Evolutionary conservation across 306 rosid genomes (phyloP), one percentile per base, ranked within the genome.

Genomic region (Vicia faba): DNA sequence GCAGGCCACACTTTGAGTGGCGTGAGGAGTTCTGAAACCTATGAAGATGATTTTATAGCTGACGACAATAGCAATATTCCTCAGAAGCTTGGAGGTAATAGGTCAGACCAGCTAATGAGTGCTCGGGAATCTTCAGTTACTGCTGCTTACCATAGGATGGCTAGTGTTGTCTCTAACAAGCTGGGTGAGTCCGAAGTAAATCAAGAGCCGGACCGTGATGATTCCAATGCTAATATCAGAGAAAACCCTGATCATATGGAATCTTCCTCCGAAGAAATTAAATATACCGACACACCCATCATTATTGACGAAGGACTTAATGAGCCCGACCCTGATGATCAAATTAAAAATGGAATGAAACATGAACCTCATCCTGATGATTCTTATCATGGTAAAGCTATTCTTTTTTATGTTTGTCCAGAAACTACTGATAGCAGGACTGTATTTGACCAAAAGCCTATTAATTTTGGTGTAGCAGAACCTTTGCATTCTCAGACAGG

Each of bases 41-140:
- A 73, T 61, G 91, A 83, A 8, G 92, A 81, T 14, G 80, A 75
- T 46, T 73, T 75, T 66, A 46, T 54, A 23, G 38, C 38, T 0
- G 75, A 75, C 46, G 88, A 86, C 12, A 59, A 38, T 49, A 57
- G 69, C 55, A 69, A 61, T 68, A 60, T 83, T 54, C 62, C 91
- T 35, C 89, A 82, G 70, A 93, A 88, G 77, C 90, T 93, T 79
- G 97, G 98, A 73, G 97, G 97, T 69, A 79, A 68, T 76, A 49
- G 63, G 39, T 65, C 74, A 11, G 82, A 78, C 77, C 84, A 67
- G 80, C 78, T 84, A 41, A 58, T 41, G 49, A 82, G 62, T 77
- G 95, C 91, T 33, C 90, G 91, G 12, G 82, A 84, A 71, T 77
- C 96, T 54, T 88, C 98, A 45, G 79, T 93, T 65, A 80, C 79